phyloP scores from a whole-genome alignment of 768 basidiomycete genomes.

The Pleurotus djamor region DNA sequence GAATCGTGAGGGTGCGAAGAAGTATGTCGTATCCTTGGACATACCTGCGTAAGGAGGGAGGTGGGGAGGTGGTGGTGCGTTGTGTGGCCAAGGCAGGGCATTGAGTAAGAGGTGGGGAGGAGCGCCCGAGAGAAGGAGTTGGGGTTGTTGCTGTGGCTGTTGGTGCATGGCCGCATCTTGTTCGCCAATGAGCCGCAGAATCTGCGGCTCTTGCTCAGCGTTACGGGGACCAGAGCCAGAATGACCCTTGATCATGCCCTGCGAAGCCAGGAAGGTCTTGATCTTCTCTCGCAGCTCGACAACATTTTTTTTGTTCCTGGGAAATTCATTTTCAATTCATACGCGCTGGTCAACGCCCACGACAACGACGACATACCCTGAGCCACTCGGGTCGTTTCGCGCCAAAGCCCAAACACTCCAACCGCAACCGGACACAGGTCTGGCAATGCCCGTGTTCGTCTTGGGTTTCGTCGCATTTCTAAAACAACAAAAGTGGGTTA shows the following conservation, averaged over 20 bases:
- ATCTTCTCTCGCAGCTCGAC: constrained; percentile 72
- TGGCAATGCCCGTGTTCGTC: constrained; percentile 61
- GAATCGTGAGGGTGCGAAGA: neutral
- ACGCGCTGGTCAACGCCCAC: constrained; percentile 4
- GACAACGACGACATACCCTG: constrained; percentile 47
- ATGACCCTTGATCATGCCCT: constrained; percentile 90
- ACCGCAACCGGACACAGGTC: constrained; percentile 75
- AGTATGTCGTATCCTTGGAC: neutral
- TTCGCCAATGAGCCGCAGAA: constrained; percentile 49
- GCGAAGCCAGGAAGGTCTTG: constrained; percentile 73
- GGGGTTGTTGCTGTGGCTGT: neutral
- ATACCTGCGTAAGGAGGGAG: constrained; percentile 11
- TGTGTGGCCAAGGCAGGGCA: too few species aligned
- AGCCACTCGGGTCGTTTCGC: constrained; percentile 86
- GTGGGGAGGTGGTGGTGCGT: constrained; percentile 31
- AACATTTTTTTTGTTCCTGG: constrained; percentile 71
- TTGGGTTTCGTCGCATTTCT: constrained; percentile 86
- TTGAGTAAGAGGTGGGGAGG: too few species aligned
- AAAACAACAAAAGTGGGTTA: constrained; percentile 11
- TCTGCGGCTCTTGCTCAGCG: constrained; percentile 52
- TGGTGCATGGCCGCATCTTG: constrained; percentile 29
- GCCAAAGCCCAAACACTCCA: constrained; percentile 87
- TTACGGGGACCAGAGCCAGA: constrained; percentile 66
- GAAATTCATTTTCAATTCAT: neutral
- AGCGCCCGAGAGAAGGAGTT: too few species aligned